These are phyloP conservation scores for Monosporascus sp. DNA, from an alignment of 2,329 filamentous ascomycete species.

Conservation along the genomic window DNA sequence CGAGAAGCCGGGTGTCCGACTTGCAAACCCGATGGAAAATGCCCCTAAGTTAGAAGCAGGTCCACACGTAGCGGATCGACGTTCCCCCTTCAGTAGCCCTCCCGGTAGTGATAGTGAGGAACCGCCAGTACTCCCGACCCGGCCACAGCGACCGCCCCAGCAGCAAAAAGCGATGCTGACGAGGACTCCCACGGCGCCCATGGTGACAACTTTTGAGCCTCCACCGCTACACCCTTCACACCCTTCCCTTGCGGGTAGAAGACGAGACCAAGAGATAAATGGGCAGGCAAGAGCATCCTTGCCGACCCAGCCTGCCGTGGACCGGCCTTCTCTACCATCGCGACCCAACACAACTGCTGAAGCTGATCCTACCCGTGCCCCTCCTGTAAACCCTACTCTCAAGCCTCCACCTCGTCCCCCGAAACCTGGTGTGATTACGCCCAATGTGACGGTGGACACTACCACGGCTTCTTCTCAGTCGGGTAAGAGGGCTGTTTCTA, in stretches of 20 bases:
- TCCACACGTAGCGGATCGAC: slow-evolving; percentile 36
- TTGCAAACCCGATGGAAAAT: slow-evolving; percentile 32
- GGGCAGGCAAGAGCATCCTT: slow-evolving; percentile 32
- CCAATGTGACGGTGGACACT: slow-evolving; percentile 11
- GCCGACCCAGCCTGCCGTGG: slow-evolving; percentile 37
- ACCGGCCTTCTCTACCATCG: slow-evolving; percentile 46
- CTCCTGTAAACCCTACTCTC: slow-evolving; percentile 22
- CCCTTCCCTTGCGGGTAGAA: slow-evolving; percentile 39
- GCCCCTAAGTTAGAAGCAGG: slow-evolving; percentile 28
- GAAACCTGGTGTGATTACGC: slow-evolving; percentile 26
- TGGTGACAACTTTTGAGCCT: slow-evolving; percentile 41
- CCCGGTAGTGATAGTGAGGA: slow-evolving; percentile 64
- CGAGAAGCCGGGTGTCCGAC: slow-evolving; percentile 67
- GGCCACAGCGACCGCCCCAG: slow-evolving; percentile 43
- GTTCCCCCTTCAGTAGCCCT: slow-evolving; percentile 84
- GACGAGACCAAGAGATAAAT: slow-evolving; percentile 39
- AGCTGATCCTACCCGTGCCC: slow-evolving; percentile 21
- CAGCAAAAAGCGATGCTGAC: slow-evolving; percentile 20
- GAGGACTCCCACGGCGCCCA: slow-evolving; percentile 23
- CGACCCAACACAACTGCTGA: slow-evolving; percentile 38
- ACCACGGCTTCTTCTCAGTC: slow-evolving; percentile 17
- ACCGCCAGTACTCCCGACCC: slow-evolving; percentile 44
- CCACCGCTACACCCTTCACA: slow-evolving; percentile 52
- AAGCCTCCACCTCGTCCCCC: slow-evolving; percentile 42
- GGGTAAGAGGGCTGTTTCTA: slow-evolving; percentile 40